These are phyloP conservation scores for Solanum chacoense DNA, from an alignment of 305 asterid genomes.

Conservation along the genomic window DNA sequence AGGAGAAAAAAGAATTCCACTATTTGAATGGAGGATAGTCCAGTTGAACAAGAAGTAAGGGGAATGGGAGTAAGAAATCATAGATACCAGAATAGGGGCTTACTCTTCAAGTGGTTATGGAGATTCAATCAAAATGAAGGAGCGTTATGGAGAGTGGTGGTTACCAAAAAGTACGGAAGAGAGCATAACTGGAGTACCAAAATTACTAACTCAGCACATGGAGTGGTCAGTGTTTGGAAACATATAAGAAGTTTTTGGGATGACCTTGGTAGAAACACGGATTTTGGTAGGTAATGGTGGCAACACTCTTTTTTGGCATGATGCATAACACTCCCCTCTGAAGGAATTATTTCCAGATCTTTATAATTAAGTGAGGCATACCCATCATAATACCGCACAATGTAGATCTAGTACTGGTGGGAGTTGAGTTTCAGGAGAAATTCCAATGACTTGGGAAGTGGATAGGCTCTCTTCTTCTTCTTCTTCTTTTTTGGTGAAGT, in stretches of 20 bases:
- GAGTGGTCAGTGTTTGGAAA: background rate
- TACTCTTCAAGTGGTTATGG: background rate
- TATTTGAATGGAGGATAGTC: background rate
- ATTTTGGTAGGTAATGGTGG: background rate
- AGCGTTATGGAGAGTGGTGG: background rate
- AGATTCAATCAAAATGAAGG: background rate
- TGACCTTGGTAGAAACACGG: background rate
- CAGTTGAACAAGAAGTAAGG: background rate
- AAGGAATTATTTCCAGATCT: background rate
- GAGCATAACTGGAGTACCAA: background rate
- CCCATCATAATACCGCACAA: background rate
- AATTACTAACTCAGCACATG: background rate
- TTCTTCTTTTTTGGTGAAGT: background rate
- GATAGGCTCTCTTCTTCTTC: background rate
- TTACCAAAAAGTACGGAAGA: background rate
- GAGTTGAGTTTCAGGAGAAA: background rate
- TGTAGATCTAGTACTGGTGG: background rate
- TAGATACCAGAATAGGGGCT: background rate
- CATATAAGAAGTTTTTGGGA: background rate
- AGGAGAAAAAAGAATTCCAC: background rate
- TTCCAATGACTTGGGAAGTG: background rate
- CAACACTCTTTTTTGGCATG: background rate
- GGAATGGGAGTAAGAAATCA: background rate
- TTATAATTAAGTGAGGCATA: background rate
- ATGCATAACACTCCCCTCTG: background rate